These are phyloP conservation scores for Calycina herbarum DNA, from an alignment of 2,329 filamentous ascomycete genomes.

Conservation along the genomic window DNA sequence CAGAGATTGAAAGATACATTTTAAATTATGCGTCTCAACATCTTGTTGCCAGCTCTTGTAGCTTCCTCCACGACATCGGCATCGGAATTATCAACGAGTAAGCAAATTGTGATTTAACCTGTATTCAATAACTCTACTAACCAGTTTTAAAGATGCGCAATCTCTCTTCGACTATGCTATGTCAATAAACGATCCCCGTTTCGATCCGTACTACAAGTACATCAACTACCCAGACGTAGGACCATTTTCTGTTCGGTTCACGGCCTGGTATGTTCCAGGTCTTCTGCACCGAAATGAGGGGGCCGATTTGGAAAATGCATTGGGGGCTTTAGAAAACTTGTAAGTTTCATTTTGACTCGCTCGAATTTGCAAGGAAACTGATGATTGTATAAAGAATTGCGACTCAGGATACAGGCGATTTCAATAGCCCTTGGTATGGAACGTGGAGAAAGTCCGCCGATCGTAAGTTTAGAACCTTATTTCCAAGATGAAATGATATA, in stretches of 20 bases:
- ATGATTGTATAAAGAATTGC: slow-evolving; percentile 39
- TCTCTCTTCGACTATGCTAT: slow-evolving; percentile 44
- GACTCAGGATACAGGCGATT: slow-evolving; percentile 41
- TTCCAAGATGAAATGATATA: background rate
- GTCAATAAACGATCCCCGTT: slow-evolving; percentile 42
- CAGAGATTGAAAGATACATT: too few relatives aligned
- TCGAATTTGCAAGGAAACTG: background rate
- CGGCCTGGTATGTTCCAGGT: slow-evolving; percentile 59
- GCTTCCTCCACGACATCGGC: background rate
- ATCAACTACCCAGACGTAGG: slow-evolving; percentile 46
- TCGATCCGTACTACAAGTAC: slow-evolving; percentile 44
- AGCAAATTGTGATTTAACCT: background rate
- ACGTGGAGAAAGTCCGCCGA: slow-evolving; percentile 45
- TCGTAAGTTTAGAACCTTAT: slow-evolving; percentile 12
- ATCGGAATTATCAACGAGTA: background rate
- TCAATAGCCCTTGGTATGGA: slow-evolving; percentile 44
- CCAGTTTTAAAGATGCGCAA: slow-evolving; percentile 36
- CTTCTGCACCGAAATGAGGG: slow-evolving; percentile 54
- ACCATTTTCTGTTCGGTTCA: slow-evolving; percentile 45
- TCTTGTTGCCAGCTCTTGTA: background rate
- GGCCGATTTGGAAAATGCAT: slow-evolving; percentile 50
- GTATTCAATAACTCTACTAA: background rate
- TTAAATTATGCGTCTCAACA: background rate
- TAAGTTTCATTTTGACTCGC: background rate
- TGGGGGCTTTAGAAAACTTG: slow-evolving; percentile 48